Percentiles rank a stretch among this genome's conserved stretches.
phyloP scores from a whole-genome alignment of 805 yeast species.

The Metschnikowia lunata region DNA sequence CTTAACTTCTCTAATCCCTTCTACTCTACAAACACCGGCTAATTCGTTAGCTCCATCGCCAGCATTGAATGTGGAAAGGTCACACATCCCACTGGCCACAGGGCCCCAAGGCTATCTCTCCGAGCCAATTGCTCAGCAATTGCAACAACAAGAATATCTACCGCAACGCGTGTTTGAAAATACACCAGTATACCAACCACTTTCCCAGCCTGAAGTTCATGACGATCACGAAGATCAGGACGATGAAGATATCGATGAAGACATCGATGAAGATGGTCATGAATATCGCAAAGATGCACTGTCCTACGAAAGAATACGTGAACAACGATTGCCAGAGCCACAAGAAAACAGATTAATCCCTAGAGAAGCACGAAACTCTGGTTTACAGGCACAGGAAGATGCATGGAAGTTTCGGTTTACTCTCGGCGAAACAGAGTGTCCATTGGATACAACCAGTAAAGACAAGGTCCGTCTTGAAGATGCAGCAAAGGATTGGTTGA shows the following conservation, averaged over 20 bases:
- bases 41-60: too few species aligned
- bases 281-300: not conserved
- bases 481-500: slow-evolving; percentile 1
- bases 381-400: not conserved
- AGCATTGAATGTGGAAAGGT: too few species aligned
- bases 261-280: not conserved
- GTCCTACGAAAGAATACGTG: not conserved
- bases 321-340: not conserved
- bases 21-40: too few species aligned
- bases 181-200: too few species aligned
- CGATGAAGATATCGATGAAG: not conserved
- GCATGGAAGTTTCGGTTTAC: slow-evolving; percentile 7
- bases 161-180: too few species aligned
- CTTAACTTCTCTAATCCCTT: too few species aligned
- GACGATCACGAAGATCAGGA: not conserved
- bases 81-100: too few species aligned
- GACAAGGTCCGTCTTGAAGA: slow-evolving; percentile 4
- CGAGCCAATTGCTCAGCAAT: too few species aligned
- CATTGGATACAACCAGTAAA: slow-evolving; percentile 3
- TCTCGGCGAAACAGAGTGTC: slow-evolving; percentile 7
- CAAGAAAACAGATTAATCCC: not conserved
- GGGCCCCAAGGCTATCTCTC: too few species aligned
- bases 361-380: too few species aligned
- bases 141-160: too few species aligned
- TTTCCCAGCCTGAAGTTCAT: too few species aligned